Base-by-base conservation (phyloP, 2,329 filamentous ascomycete species). In the Aureobasidium sp. region DNA sequence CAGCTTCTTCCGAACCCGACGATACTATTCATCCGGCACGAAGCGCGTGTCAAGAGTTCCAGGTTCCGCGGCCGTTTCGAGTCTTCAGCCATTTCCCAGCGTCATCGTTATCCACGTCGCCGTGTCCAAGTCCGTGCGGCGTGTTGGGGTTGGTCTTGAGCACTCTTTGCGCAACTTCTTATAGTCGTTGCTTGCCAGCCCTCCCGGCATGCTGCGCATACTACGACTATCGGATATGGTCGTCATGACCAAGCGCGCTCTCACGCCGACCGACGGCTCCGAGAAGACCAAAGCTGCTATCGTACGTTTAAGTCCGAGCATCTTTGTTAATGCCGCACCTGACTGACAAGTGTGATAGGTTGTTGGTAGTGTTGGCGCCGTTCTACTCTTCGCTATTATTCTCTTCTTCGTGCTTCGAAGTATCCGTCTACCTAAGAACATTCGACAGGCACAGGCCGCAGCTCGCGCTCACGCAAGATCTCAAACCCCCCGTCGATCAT, bases 331-430 rank as follows among this genome's bases (percentile, higher is more conserved):
- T 46, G 39, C 53, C 55, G 46, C 42, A 47, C 5, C 27, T 20
- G 12, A 10, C 55, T 58, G 55, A 58, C 55, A 58, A 20, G 42
- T 20, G 12, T 5, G 3, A 34, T 41, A 66, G 64, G 61, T 64
- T 10, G 55, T 64, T 17, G 64, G 64, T 23, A 60, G 61, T 46
- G 60, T 66, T 6, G 61, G 58, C 34, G 57, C 62, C 17, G 52
- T 48, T n/a, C 60, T 66, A 4, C 37, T 64, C 13, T 61, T 63
- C 34, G 58, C 36, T 27, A 63, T 64, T 23, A 61, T 66, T 17
- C 39, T 60, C 10, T 64, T 61, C 57, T 57, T 66, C 41, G 34
- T 62, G 5, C 34, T 62, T 2, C 39, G 60, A 26, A 47, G 34
- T 41, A 41, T 62, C n/a, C 60, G 60, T 5, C 34, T 47, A 29